Base-by-base conservation (phyloP, 2,329 filamentous ascomycete genomes). In the Aureobasidium namibiae region DNA sequence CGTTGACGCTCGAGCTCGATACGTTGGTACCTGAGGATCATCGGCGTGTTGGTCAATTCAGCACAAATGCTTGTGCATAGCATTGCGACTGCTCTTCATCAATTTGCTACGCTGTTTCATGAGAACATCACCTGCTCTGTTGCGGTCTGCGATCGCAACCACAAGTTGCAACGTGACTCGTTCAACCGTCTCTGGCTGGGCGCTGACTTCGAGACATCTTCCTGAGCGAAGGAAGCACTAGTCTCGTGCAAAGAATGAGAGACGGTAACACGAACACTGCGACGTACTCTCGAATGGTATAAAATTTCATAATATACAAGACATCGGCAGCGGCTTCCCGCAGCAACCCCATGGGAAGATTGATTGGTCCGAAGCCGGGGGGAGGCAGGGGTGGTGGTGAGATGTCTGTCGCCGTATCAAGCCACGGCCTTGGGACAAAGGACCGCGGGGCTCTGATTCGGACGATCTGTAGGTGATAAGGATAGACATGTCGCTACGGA, bases 401-500 rank as follows among this genome's bases (percentile, higher is more conserved):
- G 52, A 56, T 56, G 41, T 56, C 52, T 44, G 38, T 45, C 29
- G 52, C 52, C 39, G 29, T 18, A 21, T 44, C 36, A 56, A 56
- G 41, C 39, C 50, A 54, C 38, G 38, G 42, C 26, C 29, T 23
- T 57, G 26, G 21, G n/a, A 57, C 54, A 57, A 57, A 57, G 34
- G 13, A n/a, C 23, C 24, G 42, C 33, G 54, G 41, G 42, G 9
- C 21, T 46, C 29, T 48, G 54, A 42, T 48, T 48, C 54, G 54
- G 54, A 36, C 42, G 54, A 57, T 57, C 54, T 48, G 33, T 33
- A 57, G 42, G 42, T 57, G 54, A 57, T 57, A 57, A 57, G 54
- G 42, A 48, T 46, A 46, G 54, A 8, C 33, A 31, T 29, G 39
- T 24, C 29, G 39, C 36, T 29, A 24, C 39, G 18, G 33, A 46